Evolutionary conservation across 2,329 filamentous ascomycete species (phyloP), one percentile per base, ranked within the genome.

Genomic region (Dactylellina drechsleri): DNA sequence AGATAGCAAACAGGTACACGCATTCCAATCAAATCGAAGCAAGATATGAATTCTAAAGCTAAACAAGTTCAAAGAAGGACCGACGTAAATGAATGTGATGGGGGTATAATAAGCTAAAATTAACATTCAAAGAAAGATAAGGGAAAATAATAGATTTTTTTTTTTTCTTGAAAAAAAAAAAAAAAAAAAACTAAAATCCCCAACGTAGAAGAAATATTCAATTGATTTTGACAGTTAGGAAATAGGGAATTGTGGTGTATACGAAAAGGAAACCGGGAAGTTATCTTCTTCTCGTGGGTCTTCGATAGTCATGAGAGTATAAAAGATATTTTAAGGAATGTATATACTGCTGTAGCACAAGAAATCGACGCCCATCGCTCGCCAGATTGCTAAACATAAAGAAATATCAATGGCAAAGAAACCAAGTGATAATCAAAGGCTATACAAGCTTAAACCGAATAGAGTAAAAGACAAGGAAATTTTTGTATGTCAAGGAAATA

Each of bases 291-390:
- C 50, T 54, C 71, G 40, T 66, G 75, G 77, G 60, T 66, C 76
- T 61, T 61, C 52, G 65, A 23, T 54, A 45, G 66, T 77, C 70
- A 66, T 68, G 66, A 52, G 47, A 64, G 66, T 61, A 61, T 66
- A 50, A 52, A 76, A 58, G 15, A 57, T 31, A 52, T 12, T 64
- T 57, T 26, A 62, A 64, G 57, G 47, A 77, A 66, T 62, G 56
- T 70, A 65, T 65, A 66, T 66, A 78, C 77, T 77, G 58, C 61
- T 78, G 77, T 50, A 68, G 77, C 65, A 67, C 77, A 58, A 78
- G 71, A 76, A 78, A 68, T 76, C 52, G 62, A 77, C 77, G 52
- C 72, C 77, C 73, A 77, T 77, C 71, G 53, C 58, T 71, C 53
- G 61, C 58, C 66, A 65, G 66, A 67, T 67, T 73, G 67, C 49